A percentile compares a stretch with the other conserved stretches of the same genome.
Evolutionary conservation across 345 rosid species (phyloP).

Genomic region (Excoecaria agallocha): DNA sequence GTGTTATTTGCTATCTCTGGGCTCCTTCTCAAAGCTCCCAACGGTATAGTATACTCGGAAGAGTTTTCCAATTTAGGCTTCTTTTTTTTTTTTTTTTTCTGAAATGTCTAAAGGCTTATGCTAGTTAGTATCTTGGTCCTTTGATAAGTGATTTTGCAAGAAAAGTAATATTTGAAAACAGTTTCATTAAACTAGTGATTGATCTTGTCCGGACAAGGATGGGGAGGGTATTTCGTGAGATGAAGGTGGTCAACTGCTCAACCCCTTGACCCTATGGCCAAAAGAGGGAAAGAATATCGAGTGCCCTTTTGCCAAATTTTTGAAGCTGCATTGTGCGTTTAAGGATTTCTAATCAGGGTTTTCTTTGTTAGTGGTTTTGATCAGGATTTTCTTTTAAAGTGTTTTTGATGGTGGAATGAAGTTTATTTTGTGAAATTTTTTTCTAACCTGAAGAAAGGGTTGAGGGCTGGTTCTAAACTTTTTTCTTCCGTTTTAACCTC

Average conservation of each 20-base stretch:
- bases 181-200: not conserved
- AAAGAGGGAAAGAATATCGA: not conserved
- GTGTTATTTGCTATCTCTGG: constrained; percentile 90
- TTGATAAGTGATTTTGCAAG: not conserved
- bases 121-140: not conserved
- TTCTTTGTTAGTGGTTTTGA: not conserved
- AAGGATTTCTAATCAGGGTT: not conserved
- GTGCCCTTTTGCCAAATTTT: not conserved
- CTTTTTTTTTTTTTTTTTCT: too few relatives aligned
- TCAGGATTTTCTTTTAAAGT: too few relatives aligned
- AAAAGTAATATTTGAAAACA: not conserved
- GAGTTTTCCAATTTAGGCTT: not conserved
- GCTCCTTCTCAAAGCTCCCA: constrained; percentile 92
- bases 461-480: not conserved
- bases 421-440: not conserved
- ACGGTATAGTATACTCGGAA: constrained; percentile 40
- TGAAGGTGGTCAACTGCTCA: not conserved
- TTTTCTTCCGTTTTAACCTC: not conserved
- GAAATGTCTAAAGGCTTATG: not conserved
- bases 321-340: not conserved
- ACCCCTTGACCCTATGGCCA: not conserved
- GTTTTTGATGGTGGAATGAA: too few relatives aligned
- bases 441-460: not conserved
- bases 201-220: not conserved
- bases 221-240: not conserved